Base-by-base conservation (phyloP, 2,329 filamentous ascomycete species). In the Elsinoe perseae region DNA sequence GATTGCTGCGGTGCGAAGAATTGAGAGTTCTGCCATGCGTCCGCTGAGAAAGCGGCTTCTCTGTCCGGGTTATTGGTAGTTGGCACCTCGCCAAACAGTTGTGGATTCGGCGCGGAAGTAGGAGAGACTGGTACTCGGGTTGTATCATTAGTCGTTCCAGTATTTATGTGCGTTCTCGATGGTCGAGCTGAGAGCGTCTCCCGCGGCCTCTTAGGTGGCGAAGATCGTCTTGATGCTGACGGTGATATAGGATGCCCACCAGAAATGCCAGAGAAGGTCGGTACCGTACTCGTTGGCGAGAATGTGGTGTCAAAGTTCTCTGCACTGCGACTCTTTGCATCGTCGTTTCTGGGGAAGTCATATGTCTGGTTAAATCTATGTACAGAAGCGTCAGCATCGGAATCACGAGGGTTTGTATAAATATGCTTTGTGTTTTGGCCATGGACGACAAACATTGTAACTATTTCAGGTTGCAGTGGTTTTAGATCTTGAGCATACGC, bases 261-360 rank as follows among this genome's bases (percentile, higher is more conserved):
- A 28, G 56, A 56, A 36, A 54, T 57, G 43, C 72, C 72, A 48
- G 69, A 64, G 59, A 77, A 77, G 46, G 70, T 73, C 36, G 74
- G 75, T 61, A 68, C 70, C 70, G 73, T 77, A 27, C 73, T 73
- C 21, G 68, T 68, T 20, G 75, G 71, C 6, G 73, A 73, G 61
- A 77, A 78, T 25, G 72, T 74, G 52, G 74, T 74, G 57, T 77
- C 76, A 65, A 77, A 76, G 58, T 70, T 72, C 57, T 77, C 75
- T 44, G 73, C 70, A 59, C 75, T 78, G 58, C 69, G 68, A 60
- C 72, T 76, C 60, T 75, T 74, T 63, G 69, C 69, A 16, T 63
- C 63, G 18, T 62, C 44, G 54, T 61, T 60, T 5, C 56, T 59
- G 28, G 61, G 56, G 38, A 60, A 40, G 38, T 63, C 58, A 59